Evolutionary conservation across 177 flowering plant species (phyloP), one percentile per base, ranked within the genome.

Genomic region (Vitis hybrid): DNA sequence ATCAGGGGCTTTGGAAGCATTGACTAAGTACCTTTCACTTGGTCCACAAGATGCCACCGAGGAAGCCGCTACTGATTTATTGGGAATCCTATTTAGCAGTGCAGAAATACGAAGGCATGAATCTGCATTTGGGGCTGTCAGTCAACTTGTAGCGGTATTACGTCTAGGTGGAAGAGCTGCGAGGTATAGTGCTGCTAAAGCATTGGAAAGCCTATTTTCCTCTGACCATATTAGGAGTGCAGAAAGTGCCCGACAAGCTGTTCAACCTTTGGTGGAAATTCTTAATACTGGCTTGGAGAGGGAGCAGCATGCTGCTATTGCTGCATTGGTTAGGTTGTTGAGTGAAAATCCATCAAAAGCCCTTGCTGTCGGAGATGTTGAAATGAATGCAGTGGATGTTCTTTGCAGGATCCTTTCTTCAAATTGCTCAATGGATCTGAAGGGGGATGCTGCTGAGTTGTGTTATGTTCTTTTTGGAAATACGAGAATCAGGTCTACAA

Each of bases 281-380:
- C 92, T 96, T 69, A 96, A 82, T 70, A 92, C 94, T 72, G 99
- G 98, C 39, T 60, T 81, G 79, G 99, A 96, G 82, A 89, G 78
- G 81, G 99, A 96, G 85, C 99, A 96, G 70, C 98, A 94, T 83
- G 98, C 97, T 84, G 98, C 98, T 39, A 94, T 96, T 71, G 97
- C 93, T 75, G 99, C 99, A 62, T 72, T 96, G 74, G 90, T 94
- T 60, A 81, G 91, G 75, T 80, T 96, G 66, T 75, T 96, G 74
- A 83, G 90, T 71, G 97, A 90, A 45, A 94, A 84, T 74, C 97
- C 98, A 66, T 88, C 98, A 53, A 88, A 83, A 72, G 97, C 92
- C 71, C 87, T 90, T 52, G 92, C 93, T 59, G 98, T 92, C 68
- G 92, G 97, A 20, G 97, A 94, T 79, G 89, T 90, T 55, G 98